Percentiles rank a stretch among this genome's conserved stretches.
phyloP scores from a whole-genome alignment of 371 early-diverging fungal genomes.

The Zychaea mexicana region DNA sequence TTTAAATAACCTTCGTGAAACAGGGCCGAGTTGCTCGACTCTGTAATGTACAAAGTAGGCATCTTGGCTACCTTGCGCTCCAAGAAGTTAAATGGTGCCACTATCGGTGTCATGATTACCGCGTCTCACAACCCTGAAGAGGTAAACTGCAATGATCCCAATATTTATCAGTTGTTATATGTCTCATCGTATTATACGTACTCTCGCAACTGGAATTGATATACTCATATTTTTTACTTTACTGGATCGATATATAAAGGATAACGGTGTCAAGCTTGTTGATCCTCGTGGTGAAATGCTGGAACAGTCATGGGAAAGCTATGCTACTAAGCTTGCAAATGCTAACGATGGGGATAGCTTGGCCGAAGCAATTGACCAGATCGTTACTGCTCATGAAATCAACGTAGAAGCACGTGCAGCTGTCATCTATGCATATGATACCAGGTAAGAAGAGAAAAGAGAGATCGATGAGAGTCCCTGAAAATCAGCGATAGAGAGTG shows the following conservation, averaged over 20 bases:
- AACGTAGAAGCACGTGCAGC: conserved; percentile 65
- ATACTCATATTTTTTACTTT: too few species aligned
- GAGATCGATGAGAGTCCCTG: background rate
- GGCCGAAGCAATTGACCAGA: conserved; percentile 59
- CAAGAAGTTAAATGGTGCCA: conserved; percentile 80
- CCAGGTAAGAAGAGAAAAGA: conserved; percentile 63
- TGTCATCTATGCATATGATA: conserved; percentile 91
- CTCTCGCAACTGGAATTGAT: background rate
- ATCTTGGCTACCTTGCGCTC: conserved; percentile 93
- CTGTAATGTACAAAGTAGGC: conserved; percentile 95
- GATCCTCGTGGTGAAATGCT: conserved; percentile 99
- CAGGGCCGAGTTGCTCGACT: conserved; percentile 81
- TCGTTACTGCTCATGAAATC: conserved; percentile 72
- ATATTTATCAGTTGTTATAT: too few species aligned
- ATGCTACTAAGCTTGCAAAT: conserved; percentile 93
- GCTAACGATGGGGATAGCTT: conserved; percentile 75
- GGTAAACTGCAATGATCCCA: conserved; percentile 49
- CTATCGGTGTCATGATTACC: conserved; percentile 99
- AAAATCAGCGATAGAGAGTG: too few species aligned
- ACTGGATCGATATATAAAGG: conserved; percentile 57
- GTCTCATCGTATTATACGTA: too few species aligned
- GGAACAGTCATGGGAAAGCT: conserved; percentile 94
- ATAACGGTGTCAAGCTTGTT: conserved; percentile 99
- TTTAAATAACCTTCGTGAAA: background rate
- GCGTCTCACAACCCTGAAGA: conserved; percentile 98